A percentile compares a stretch with the other conserved stretches of the same genome.
These are phyloP conservation scores for Stachybotrys chlorohalonatus DNA, from an alignment of 2,329 filamentous ascomycete species.

Conservation along the genomic window DNA sequence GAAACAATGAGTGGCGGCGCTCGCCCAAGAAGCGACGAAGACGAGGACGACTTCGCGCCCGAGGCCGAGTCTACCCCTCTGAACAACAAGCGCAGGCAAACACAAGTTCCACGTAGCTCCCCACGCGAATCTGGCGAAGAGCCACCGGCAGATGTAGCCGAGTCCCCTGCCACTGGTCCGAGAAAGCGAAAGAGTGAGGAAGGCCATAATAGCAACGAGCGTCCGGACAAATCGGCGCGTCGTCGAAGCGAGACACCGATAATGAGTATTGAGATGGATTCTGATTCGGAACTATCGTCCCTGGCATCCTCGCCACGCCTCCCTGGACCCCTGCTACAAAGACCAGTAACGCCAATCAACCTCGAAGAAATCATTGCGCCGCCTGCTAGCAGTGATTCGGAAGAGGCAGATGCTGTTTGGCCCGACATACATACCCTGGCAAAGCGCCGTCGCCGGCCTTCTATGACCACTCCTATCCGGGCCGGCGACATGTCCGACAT, in stretches of 20 bases:
- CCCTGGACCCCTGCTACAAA: conserved; percentile 11
- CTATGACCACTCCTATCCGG: conserved; percentile 25
- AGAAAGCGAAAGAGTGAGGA: conserved; percentile 49
- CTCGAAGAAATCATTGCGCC: conserved; percentile 44
- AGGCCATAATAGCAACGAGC: conserved; percentile 25
- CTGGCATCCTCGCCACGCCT: conserved; percentile 25
- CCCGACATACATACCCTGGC: conserved; percentile 43
- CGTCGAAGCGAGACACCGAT: conserved; percentile 8
- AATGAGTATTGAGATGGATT: conserved; percentile 4
- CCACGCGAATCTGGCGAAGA: conserved; percentile 7
- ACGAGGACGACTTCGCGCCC: conserved; percentile 41
- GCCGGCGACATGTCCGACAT: conserved; percentile 40
- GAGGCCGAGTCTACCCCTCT: conserved; percentile 63
- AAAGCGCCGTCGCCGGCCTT: conserved; percentile 32
- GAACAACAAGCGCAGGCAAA: conserved; percentile 33
- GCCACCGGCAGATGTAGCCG: conserved; percentile 13
- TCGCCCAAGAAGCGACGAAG: conserved; percentile 26
- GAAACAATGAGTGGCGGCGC: conserved; percentile 21
- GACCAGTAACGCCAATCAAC: conserved; percentile 33
- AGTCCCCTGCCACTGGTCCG: conserved; percentile 22
- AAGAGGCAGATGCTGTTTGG: conserved; percentile 35
- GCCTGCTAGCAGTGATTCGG: conserved; percentile 43
- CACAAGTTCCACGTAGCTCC: conserved; percentile 13
- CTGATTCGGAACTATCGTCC: conserved; percentile 19
- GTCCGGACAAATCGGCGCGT: conserved; percentile 25